A percentile compares a stretch with the other conserved stretches of the same genome.
These are phyloP conservation scores for Ogataea allantospora DNA, from an alignment of 805 yeast species.

Conservation along the genomic window DNA sequence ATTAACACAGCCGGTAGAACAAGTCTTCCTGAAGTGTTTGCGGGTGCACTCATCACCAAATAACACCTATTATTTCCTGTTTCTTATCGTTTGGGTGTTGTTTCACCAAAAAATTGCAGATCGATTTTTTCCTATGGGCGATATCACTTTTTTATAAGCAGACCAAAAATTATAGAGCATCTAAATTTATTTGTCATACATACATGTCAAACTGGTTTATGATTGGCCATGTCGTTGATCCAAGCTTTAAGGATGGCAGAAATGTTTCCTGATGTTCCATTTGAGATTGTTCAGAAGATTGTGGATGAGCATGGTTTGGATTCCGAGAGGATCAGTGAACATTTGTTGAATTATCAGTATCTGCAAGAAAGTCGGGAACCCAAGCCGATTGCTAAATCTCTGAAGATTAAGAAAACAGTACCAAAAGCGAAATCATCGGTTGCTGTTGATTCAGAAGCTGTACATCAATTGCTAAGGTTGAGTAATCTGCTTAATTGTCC, in stretches of 20 bases:
- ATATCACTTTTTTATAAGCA: background rate
- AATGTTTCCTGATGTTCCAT: conserved; percentile 46
- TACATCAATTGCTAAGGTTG: background rate
- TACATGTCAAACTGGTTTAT: too few relatives aligned
- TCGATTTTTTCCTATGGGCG: conserved; percentile 7
- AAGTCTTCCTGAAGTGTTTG: conserved; percentile 23
- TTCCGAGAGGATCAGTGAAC: conserved; percentile 32
- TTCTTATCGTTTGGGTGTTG: background rate
- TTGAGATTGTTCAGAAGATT: conserved; percentile 30
- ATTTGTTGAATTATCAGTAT: conserved; percentile 27
- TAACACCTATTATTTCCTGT: background rate
- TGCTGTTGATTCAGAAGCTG: too few relatives aligned
- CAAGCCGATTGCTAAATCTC: background rate
- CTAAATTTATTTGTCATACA: too few relatives aligned
- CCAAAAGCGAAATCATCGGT: too few relatives aligned
- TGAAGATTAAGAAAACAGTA: background rate
- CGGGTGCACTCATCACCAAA: conserved; percentile 9
- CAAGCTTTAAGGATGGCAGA: conserved; percentile 27
- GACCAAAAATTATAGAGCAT: too few relatives aligned
- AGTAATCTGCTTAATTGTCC: background rate
- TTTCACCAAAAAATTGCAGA: conserved; percentile 8
- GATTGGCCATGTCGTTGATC: background rate
- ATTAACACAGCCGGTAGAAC: conserved; percentile 32
- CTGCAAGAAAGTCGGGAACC: background rate
- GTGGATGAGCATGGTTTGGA: conserved; percentile 34